Conservation (phyloP, 441 rosid species). For the Brassica hybrid region DNA sequence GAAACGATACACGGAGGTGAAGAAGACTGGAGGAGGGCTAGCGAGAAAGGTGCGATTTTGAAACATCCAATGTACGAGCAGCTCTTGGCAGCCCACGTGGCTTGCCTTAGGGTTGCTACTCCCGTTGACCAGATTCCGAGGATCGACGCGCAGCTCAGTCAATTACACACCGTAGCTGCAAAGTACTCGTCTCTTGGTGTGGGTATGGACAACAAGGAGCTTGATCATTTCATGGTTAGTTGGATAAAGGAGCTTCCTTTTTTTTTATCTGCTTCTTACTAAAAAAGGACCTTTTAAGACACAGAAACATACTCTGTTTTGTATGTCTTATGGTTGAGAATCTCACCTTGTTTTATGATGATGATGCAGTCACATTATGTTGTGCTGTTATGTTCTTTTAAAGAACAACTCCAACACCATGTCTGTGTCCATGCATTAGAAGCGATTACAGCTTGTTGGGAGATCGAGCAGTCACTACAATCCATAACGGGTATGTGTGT, state of each 20-base stretch:
- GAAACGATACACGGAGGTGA: slow-evolving; percentile 46
- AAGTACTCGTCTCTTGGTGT: slow-evolving; percentile 80
- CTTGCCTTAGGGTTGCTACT: slow-evolving; percentile 90
- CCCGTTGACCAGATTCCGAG: slow-evolving; percentile 98
- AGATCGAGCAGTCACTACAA: slow-evolving; percentile 67
- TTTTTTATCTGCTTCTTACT: slow-evolving; percentile 20
- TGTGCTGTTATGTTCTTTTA: slow-evolving; percentile 61
- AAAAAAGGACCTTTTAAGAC: background rate
- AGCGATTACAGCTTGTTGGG: slow-evolving; percentile 78
- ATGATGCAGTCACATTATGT: slow-evolving; percentile 62
- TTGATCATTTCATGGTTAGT: slow-evolving; percentile 93
- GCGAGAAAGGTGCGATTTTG: slow-evolving; percentile 78
- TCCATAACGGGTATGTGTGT: slow-evolving; percentile 53
- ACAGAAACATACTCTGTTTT: background rate
- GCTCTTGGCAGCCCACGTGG: slow-evolving; percentile 89
- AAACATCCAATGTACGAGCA: slow-evolving; percentile 95
- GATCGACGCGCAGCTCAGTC: slow-evolving; percentile 93
- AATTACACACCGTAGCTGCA: slow-evolving; percentile 84
- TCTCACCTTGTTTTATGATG: slow-evolving; percentile 10
- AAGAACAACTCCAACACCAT: slow-evolving; percentile 75
- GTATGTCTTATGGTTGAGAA: slow-evolving; percentile 14
- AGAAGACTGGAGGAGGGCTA: slow-evolving; percentile 82
- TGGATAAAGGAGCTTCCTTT: background rate
- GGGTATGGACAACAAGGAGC: slow-evolving; percentile 79
- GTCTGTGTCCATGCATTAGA: slow-evolving; percentile 75